Base-by-base conservation (phyloP, 2,329 filamentous ascomycete species). In the Aspergillus brunneoviolaceus region DNA sequence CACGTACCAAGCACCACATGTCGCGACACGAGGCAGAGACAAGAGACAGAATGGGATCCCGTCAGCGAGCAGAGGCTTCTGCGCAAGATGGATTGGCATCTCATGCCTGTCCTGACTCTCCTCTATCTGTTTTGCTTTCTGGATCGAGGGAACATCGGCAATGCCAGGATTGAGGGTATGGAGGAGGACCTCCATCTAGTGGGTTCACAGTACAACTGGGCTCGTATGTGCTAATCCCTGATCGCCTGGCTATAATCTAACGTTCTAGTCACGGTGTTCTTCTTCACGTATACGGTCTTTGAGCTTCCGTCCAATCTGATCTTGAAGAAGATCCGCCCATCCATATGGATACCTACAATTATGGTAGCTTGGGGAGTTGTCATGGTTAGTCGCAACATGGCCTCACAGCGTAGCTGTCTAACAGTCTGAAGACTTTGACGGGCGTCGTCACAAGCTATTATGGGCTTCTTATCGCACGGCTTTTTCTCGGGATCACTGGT, bases 341-440 rank as follows among this genome's bases (percentile, higher is more conserved):
- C 72, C 2, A 61, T 72, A 25, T 65, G 69, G 69, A 54, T 77
- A 29, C 68, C 70, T 4, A 64, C 72, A 12, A 49, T 64, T n/a
- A 72, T 73, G 67, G 56, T 77, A 12, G 69, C 68, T 2, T 82
- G 79, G 81, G 81, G 81, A 0, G 71, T 79, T 54, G 79, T 83
- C 0, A 78, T 80, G 73, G 55, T 72, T 65, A 5, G 6, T 49
- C 11, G 16, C 39, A 27, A 16, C 14, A 19, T 19, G 7, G 14
- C 14, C 10, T 21, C 3, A 11, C 7, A 31, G 23, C 39, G 16
- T 29, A 27, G 9, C 21, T 12, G 51, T 47, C 39, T 47, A 23
- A 47, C 27, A 29, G 25, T 21, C 1, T 1, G 2, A 23, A 65
- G 65, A 83, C 81, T 0, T 69, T 83, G 51, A 83, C 81, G 73